These are phyloP conservation scores for Moelleriella libera DNA, from an alignment of 2,329 filamentous ascomycete species.

Conservation along the genomic window DNA sequence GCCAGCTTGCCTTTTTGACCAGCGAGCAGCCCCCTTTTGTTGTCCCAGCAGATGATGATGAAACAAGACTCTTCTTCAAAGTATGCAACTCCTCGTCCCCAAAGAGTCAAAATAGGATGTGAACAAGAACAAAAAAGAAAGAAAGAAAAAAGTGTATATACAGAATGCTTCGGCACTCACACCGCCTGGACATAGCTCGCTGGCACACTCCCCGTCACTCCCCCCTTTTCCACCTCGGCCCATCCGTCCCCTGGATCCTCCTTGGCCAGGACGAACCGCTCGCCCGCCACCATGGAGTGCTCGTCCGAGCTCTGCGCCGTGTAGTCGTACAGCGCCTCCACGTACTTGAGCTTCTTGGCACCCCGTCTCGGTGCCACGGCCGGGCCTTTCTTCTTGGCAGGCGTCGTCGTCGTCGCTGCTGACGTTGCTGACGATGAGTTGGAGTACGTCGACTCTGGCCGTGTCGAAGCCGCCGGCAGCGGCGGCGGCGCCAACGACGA, in stretches of 20 bases:
- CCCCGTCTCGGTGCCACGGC: conserved; percentile 82
- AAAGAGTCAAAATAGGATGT: too few relatives aligned
- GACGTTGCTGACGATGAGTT: conserved; percentile 37
- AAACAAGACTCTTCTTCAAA: too few relatives aligned
- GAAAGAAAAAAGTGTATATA: neutral
- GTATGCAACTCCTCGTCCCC: too few relatives aligned
- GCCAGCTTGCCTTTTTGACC: too few relatives aligned
- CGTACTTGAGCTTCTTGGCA: conserved; percentile 87
- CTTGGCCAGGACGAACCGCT: conserved; percentile 79
- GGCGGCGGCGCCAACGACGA: too few relatives aligned
- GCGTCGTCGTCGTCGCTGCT: conserved; percentile 13
- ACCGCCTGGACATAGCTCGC: conserved; percentile 82
- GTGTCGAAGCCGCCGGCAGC: conserved; percentile 27
- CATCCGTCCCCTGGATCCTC: conserved; percentile 87
- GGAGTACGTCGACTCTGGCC: conserved; percentile 65
- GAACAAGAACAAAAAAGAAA: conserved; percentile 21
- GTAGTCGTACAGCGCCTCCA: conserved; percentile 89
- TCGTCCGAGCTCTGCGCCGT: conserved; percentile 72
- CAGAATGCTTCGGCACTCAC: conserved; percentile 18
- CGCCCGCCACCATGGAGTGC: conserved; percentile 81
- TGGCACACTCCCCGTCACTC: conserved; percentile 75
- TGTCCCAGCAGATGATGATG: too few relatives aligned
- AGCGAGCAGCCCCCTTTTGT: too few relatives aligned
- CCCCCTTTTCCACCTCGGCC: conserved; percentile 91
- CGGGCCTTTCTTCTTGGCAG: conserved; percentile 72